Evolutionary conservation across 768 basidiomycete genomes (phyloP).

Genomic region (Pisolithus microcarpus): DNA sequence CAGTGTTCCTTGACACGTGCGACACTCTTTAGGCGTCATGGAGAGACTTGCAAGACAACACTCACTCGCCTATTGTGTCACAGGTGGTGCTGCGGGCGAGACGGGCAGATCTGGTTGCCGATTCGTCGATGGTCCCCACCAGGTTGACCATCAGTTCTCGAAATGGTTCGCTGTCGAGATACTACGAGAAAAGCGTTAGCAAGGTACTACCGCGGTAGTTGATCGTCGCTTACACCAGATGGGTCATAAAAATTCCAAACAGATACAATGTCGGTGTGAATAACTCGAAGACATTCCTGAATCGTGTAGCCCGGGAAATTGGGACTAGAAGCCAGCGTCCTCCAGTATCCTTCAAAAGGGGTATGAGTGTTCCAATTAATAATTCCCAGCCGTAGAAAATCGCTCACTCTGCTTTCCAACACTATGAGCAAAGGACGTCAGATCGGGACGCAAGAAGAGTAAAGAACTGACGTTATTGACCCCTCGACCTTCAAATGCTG

Average conservation of each 20-base stretch:
- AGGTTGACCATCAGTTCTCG: neutral
- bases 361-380: neutral
- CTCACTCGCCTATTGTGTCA: too few species aligned
- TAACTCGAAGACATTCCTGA: constrained; percentile 5
- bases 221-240: neutral
- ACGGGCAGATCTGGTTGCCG: too few species aligned
- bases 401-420: constrained; percentile 2
- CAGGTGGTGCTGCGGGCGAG: neutral
- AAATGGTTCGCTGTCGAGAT: neutral
- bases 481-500: neutral
- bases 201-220: neutral
- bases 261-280: constrained; percentile 13
- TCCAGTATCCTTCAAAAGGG: constrained; percentile 13
- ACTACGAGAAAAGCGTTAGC: neutral
- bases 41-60: too few species aligned
- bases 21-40: too few species aligned
- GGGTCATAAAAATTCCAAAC: constrained; percentile 17
- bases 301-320: constrained; percentile 8
- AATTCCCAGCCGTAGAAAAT: neutral
- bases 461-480: neutral
- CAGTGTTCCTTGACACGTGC: too few species aligned
- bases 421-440: neutral
- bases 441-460: neutral
- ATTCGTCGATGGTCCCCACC: neutral
- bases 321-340: constrained; percentile 3